These are phyloP conservation scores for Yamadazyma pseudoaaseri DNA, from an alignment of 1,139 yeast genomes.

Conservation along the genomic window DNA sequence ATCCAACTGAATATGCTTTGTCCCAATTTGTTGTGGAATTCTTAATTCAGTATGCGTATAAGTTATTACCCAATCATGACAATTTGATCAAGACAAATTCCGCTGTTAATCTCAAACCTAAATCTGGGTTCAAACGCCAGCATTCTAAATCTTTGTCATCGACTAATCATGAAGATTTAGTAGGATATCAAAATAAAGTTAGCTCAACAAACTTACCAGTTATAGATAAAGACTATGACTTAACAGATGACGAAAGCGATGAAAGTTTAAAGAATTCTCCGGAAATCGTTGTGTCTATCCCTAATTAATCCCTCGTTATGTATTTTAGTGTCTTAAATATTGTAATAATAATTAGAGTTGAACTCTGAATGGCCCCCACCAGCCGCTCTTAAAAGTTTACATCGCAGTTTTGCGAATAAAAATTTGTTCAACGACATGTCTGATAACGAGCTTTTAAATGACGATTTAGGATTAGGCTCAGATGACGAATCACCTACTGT, in stretches of 20 bases:
- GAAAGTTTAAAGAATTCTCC: slow-evolving; percentile 1
- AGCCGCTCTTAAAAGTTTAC: not conserved
- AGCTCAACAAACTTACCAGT: slow-evolving; percentile 19
- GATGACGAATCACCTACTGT: slow-evolving; percentile 12
- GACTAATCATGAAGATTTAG: slow-evolving; percentile 50
- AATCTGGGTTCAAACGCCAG: slow-evolving; percentile 30
- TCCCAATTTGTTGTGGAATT: slow-evolving; percentile 88
- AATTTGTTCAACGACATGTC: slow-evolving; percentile 11
- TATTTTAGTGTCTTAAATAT: slow-evolving; percentile 8
- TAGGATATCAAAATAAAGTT: slow-evolving; percentile 28
- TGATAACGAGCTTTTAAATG: slow-evolving; percentile 13
- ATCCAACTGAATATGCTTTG: slow-evolving; percentile 86
- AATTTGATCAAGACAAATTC: slow-evolving; percentile 5
- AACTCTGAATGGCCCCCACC: too few relatives aligned
- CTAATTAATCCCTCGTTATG: slow-evolving; percentile 4
- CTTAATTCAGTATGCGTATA: slow-evolving; percentile 81
- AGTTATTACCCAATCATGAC: slow-evolving; percentile 55
- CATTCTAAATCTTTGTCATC: slow-evolving; percentile 57
- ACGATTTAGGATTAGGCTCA: slow-evolving; percentile 17
- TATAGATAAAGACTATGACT: slow-evolving; percentile 30
- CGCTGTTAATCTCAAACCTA: slow-evolving; percentile 2
- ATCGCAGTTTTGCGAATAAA: not conserved
- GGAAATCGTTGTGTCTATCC: not conserved
- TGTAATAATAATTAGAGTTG: slow-evolving; percentile 1
- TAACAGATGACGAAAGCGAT: slow-evolving; percentile 28